A percentile compares a stretch with the other conserved stretches of the same genome.
Evolutionary conservation across 2,329 filamentous ascomycete species (phyloP).

Genomic region (Colletotrichum scovillei): DNA sequence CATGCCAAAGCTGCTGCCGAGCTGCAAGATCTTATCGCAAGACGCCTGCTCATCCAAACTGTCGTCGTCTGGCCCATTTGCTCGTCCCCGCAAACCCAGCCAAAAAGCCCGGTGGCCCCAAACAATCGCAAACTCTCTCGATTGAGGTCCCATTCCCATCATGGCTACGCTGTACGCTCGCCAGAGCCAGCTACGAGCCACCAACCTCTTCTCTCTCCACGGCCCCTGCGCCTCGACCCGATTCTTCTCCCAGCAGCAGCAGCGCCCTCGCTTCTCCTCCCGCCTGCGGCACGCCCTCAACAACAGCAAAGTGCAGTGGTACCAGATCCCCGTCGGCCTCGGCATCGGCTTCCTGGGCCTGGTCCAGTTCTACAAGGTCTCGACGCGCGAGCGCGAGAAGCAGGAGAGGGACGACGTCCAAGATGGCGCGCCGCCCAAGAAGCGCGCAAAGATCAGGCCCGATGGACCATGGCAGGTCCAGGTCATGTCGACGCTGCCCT

Average conservation of each 20-base stretch:
- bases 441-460: slow-evolving; percentile 74
- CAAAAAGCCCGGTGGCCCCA: slow-evolving; percentile 12
- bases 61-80: slow-evolving; percentile 22
- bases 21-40: slow-evolving; percentile 30
- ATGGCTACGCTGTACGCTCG: slow-evolving; percentile 49
- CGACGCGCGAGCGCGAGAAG: slow-evolving; percentile 64
- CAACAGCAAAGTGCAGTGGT: slow-evolving; percentile 79
- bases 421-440: slow-evolving; percentile 58
- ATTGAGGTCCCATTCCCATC: slow-evolving; percentile 36
- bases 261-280: slow-evolving; percentile 62
- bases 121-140: background rate
- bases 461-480: slow-evolving; percentile 94
- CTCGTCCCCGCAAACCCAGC: slow-evolving; percentile 11
- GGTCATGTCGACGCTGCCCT: slow-evolving; percentile 90
- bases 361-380: slow-evolving; percentile 85
- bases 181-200: slow-evolving; percentile 48
- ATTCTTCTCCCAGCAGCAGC: slow-evolving; percentile 54
- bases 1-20: slow-evolving; percentile 28
- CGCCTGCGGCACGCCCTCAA: slow-evolving; percentile 61
- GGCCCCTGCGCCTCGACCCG: slow-evolving; percentile 44
- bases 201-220: slow-evolving; percentile 42
- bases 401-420: slow-evolving; percentile 57
- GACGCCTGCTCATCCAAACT: background rate
- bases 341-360: slow-evolving; percentile 87
- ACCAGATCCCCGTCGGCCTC: slow-evolving; percentile 87